Conservation (phyloP, 2,329 filamentous ascomycete genomes). For the Botrytis tulipae region DNA sequence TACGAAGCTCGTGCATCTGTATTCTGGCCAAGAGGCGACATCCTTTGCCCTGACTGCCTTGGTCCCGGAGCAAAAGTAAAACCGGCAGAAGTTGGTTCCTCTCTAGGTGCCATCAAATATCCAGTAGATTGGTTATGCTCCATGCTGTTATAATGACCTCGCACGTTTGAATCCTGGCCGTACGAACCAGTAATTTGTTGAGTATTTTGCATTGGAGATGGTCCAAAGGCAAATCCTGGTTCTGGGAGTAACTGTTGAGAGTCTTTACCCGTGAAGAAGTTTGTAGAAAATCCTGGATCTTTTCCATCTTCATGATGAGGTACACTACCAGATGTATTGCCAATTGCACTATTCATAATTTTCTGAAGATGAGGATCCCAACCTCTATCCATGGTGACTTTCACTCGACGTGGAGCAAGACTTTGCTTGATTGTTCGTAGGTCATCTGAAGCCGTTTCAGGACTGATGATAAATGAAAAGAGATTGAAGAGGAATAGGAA, state of each 20-base stretch:
- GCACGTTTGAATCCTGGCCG: neutral
- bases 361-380: conserved; percentile 31
- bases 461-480: neutral
- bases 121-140: neutral
- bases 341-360: conserved; percentile 29
- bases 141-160: neutral
- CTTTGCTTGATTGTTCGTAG: neutral
- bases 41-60: neutral
- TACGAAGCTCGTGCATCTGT: neutral
- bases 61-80: conserved; percentile 4
- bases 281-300: neutral
- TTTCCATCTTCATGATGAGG: neutral
- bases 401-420: neutral
- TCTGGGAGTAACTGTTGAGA: neutral
- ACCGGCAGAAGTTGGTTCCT: neutral
- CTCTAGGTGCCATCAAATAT: conserved; percentile 4
- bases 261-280: neutral
- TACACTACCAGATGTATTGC: neutral
- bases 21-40: neutral
- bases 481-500: neutral
- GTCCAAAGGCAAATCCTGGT: conserved; percentile 3
- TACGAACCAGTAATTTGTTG: neutral
- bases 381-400: conserved; percentile 13
- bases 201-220: neutral
- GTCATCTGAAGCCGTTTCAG: neutral